Percentiles rank a stretch among this genome's conserved stretches.
phyloP scores from a whole-genome alignment of 768 basidiomycete genomes.

The Imleria badia region DNA sequence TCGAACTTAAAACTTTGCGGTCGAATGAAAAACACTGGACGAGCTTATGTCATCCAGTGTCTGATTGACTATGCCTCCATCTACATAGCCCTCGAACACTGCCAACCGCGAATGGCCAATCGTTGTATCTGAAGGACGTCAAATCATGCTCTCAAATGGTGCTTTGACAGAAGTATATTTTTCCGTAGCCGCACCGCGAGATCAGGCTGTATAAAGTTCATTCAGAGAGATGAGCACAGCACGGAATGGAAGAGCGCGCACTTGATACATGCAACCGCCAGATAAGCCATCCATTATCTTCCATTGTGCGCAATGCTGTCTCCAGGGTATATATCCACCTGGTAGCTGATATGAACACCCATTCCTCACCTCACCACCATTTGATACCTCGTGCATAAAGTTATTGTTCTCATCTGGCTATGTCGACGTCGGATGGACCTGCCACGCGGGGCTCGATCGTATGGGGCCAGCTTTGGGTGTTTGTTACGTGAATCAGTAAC shows the following conservation, averaged over 20 bases:
- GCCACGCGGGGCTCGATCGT: slow-evolving; percentile 18
- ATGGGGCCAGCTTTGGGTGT: slow-evolving; percentile 43
- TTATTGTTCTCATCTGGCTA: not conserved
- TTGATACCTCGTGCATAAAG: not conserved
- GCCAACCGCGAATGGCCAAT: slow-evolving; percentile 27
- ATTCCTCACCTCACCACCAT: not conserved
- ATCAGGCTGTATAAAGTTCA: not conserved
- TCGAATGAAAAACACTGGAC: too few species aligned
- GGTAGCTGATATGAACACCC: not conserved
- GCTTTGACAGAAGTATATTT: slow-evolving; percentile 3
- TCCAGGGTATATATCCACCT: not conserved
- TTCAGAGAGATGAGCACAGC: not conserved
- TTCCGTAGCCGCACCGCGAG: not conserved
- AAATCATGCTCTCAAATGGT: slow-evolving; percentile 24
- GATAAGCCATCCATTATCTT: not conserved
- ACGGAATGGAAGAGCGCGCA: too few species aligned
- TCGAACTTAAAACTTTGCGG: too few species aligned
- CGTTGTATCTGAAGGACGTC: slow-evolving; percentile 30
- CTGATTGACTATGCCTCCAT: too few species aligned
- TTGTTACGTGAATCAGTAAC: slow-evolving; percentile 37
- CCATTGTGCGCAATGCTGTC: not conserved
- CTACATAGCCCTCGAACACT: not conserved
- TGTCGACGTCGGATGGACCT: not conserved
- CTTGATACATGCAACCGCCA: not conserved
- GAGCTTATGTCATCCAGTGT: too few species aligned